These are phyloP conservation scores for Nannizzia gypsea DNA, from an alignment of 2,329 filamentous ascomycete genomes.

Conservation along the genomic window DNA sequence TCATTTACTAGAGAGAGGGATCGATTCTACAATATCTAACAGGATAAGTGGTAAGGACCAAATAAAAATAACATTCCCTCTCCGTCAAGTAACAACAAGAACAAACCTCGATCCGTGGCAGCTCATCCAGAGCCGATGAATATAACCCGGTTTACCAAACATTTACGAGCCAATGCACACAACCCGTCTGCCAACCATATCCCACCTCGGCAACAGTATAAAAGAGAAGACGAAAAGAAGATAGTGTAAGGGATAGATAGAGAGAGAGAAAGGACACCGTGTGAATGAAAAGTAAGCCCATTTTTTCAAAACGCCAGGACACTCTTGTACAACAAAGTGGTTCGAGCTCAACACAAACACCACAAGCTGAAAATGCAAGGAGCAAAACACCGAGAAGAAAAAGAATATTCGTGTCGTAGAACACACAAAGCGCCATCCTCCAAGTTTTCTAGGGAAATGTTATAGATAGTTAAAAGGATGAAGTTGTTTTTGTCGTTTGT, in stretches of 20 bases:
- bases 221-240: not conserved
- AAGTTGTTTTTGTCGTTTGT: not conserved
- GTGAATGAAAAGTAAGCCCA: not conserved
- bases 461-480: not conserved
- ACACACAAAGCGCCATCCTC: not conserved
- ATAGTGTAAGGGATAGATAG: not conserved
- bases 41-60: not conserved
- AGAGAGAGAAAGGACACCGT: not conserved
- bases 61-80: not conserved
- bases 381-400: slow-evolving; percentile 1
- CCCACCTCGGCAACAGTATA: not conserved
- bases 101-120: not conserved
- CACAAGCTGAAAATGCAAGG: slow-evolving; percentile 2
- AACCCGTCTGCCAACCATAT: not conserved
- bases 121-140: not conserved
- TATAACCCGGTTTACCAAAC: not conserved
- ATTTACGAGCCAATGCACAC: not conserved
- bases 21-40: not conserved
- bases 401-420: not conserved
- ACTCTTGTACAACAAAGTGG: slow-evolving; percentile 3
- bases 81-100: not conserved
- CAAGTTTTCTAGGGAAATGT: not conserved
- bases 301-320: slow-evolving; percentile 2
- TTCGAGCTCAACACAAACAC: not conserved
- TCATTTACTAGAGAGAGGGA: not conserved